Base-by-base conservation (phyloP, 495 filamentous ascomycete genomes). In the Neurospora sp. region DNA sequence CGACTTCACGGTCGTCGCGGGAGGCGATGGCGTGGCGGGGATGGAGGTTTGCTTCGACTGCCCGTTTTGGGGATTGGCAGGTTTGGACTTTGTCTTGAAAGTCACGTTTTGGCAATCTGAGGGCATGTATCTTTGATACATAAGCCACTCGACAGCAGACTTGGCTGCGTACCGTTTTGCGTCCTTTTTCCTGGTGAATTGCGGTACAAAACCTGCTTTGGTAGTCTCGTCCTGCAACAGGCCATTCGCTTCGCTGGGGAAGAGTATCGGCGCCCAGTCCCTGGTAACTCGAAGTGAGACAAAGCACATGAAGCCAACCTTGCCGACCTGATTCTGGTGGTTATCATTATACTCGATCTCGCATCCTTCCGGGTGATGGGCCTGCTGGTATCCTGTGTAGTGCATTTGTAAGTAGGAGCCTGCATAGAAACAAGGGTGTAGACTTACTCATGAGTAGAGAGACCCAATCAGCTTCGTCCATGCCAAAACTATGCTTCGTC, bases 131-230 rank as follows among this genome's bases (percentile, higher is more conserved):
- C 73, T 71, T 8, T 79, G 69, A 4, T 37, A 69, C 71, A 76
- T 77, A 2, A 85, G 81, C 80, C 79, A 84, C 38, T 82, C 76
- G 42, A 82, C 40, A 71, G 81, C 81, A 71, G 78, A 83, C 68
- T 80, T 83, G 40, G 83, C 83, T 1, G 84, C 84, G 73, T 84
- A 85, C 65, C 78, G 74, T 73, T 82, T 84, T 37, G 84, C 83
- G 45, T 84, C 80, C 74, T 82, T 85, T 74, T 84, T 85, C 37
- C 74, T 75, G 35, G 73, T 40, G 70, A 84, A 85, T 3, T 65
- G 69, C 2, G 78, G 76, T 27, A 71, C n/a, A 27, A 8, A 71
- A 10, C 39, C 70, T 22, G 69, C 65, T 20, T 65, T 68, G 22
- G 40, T 59, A 4, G 22, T 59, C 31, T 71, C 70, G 38, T 77